Evolutionary conservation across 306 rosid genomes (phyloP), one percentile per base, ranked within the genome.

Genomic region (Amphicarpaea edgeworthii): DNA sequence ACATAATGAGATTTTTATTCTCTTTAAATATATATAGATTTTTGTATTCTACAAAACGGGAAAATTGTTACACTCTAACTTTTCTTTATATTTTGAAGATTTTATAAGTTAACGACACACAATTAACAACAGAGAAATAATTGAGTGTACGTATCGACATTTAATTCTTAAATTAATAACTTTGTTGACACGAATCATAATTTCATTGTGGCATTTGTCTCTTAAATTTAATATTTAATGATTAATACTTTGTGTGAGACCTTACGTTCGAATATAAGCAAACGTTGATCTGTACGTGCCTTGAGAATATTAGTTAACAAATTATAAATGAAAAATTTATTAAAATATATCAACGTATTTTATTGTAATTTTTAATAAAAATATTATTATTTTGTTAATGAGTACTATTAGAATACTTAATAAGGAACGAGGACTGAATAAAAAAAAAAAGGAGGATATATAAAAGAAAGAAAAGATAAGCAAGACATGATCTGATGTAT

Each of bases 401-500:
- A 53, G 10, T 53, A 9, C 20, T n/a, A n/a, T 9, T 53, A 12
- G 32, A 21, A 11, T 20, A 21, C 16, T 12, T 24, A 55, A 12
- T 26, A 14, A 26, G 19, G 12, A 68, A 32, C 20, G 26, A 42
- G 58, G 47, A 24, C 1, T 10, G 34, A 49, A 42, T 19, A 2
- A 19, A 19, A 5, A 43, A 28, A 54, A 54, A 9, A 54, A 8
- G 1, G n/a, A 30, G 70, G 49, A 7, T 14, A 28, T 28, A 28
- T 28, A 30, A 16, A 20, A 55, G 3, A 17, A 61, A 14, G 8
- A 21, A 23, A 26, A 40, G 6, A 14, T 8, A 6, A 17, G 17
- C 2, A n/a, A 45, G 59, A 58, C 72, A 70, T 23, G 73, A 63
- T 79, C 68, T 24, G 73, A 72, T 40, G n/a, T n/a, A 12, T 2